phyloP scores from a whole-genome alignment of 23 red algal species.

The Agarophyton chilense region DNA sequence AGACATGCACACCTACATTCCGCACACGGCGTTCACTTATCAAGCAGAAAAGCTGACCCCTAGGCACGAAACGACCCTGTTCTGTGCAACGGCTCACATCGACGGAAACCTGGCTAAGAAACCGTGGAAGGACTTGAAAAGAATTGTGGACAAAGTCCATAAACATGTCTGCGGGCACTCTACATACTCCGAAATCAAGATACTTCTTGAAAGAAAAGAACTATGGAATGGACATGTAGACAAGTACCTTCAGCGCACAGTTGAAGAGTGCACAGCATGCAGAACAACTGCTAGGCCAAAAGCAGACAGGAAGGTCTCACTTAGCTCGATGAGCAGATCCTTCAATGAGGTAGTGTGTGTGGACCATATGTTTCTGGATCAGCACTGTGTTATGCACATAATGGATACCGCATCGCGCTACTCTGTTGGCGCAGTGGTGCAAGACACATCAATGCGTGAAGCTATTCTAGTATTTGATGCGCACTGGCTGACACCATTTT shows the following conservation, averaged over 20 bases:
- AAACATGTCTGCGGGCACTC: conserved; percentile 32
- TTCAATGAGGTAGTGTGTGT: conserved; percentile 30
- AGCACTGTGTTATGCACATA: conserved; percentile 29
- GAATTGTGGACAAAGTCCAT: conserved; percentile 33
- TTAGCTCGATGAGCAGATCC: background rate
- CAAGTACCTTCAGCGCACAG: background rate
- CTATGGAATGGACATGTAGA: conserved; percentile 29
- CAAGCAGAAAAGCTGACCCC: background rate
- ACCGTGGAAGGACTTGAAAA: background rate
- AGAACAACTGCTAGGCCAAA: background rate
- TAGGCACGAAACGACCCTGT: background rate
- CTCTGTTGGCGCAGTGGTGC: background rate
- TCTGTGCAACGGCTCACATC: background rate
- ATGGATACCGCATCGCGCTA: conserved; percentile 26
- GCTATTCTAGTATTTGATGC: conserved; percentile 25
- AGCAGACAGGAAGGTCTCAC: background rate
- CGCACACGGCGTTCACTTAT: background rate
- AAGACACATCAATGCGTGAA: background rate
- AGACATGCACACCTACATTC: conserved; percentile 27
- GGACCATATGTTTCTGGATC: conserved; percentile 39
- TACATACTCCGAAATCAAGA: conserved; percentile 22
- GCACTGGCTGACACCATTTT: conserved; percentile 24
- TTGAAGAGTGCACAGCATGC: background rate
- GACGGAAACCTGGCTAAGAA: background rate
- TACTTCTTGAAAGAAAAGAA: conserved; percentile 21